These are phyloP conservation scores for Wickerhamomyces sp. DNA, from an alignment of 1,139 yeast species.

Conservation along the genomic window DNA sequence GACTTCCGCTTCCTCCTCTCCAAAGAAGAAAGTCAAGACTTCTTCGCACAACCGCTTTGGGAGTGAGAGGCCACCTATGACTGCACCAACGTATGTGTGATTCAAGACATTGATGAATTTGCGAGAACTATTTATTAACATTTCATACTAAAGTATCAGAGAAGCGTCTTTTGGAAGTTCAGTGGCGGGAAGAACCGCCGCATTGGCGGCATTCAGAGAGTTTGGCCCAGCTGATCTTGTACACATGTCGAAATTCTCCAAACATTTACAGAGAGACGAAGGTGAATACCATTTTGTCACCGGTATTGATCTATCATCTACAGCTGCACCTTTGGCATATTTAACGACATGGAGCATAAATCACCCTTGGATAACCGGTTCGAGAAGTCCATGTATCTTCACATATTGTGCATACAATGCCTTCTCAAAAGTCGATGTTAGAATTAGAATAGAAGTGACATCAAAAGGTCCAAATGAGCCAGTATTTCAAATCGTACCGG, in stretches of 20 bases:
- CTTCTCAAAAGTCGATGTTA: conserved; percentile 61
- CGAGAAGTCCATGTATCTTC: conserved; percentile 44
- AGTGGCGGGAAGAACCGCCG: conserved; percentile 35
- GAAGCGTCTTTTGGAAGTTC: conserved; percentile 34
- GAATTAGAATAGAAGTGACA: conserved; percentile 63
- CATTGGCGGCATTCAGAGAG: conserved; percentile 33
- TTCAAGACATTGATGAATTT: no score
- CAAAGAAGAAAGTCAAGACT: conserved; percentile 5
- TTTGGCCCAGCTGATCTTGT: conserved; percentile 92
- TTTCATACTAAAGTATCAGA: background rate
- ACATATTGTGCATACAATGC: conserved; percentile 62
- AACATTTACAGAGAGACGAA: conserved; percentile 31
- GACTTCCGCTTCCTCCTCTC: conserved; percentile 5
- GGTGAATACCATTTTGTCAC: conserved; percentile 43
- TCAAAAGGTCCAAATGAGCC: conserved; percentile 26
- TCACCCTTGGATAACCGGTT: conserved; percentile 6
- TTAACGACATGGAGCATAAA: conserved; percentile 65
- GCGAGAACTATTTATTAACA: no score
- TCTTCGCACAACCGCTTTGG: conserved; percentile 1
- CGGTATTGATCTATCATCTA: conserved; percentile 57
- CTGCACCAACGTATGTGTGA: conserved; percentile 8
- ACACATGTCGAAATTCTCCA: conserved; percentile 48
- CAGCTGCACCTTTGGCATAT: conserved; percentile 63
- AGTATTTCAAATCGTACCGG: conserved; percentile 28
- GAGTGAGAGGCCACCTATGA: conserved; percentile 5